Evolutionary conservation across 768 basidiomycete species (phyloP).

Genomic region (Pholiota microspora): DNA sequence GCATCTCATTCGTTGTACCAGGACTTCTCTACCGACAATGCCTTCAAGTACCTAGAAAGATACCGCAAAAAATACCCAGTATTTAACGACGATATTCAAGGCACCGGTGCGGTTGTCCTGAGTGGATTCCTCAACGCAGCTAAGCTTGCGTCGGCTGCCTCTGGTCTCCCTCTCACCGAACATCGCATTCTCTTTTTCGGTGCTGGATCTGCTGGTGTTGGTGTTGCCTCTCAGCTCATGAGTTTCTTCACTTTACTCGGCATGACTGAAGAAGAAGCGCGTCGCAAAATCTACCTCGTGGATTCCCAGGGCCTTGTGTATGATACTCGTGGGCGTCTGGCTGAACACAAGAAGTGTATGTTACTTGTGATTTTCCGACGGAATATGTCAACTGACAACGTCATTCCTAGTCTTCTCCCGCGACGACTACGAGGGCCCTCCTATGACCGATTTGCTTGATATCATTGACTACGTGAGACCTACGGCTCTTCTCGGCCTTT

Average conservation of each 20-base stretch:
- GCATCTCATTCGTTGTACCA: slow-evolving; percentile 23
- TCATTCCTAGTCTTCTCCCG: slow-evolving; percentile 69
- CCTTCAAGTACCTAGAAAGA: slow-evolving; percentile 79
- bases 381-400: slow-evolving; percentile 6
- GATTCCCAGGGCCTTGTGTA: slow-evolving; percentile 89
- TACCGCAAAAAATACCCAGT: slow-evolving; percentile 75
- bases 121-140: slow-evolving; percentile 90
- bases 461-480: slow-evolving; percentile 82
- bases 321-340: slow-evolving; percentile 66
- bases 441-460: slow-evolving; percentile 71
- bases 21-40: slow-evolving; percentile 92
- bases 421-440: slow-evolving; percentile 72
- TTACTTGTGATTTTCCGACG: slow-evolving; percentile 5
- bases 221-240: slow-evolving; percentile 85
- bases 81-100: slow-evolving; percentile 92
- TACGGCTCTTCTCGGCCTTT: slow-evolving; percentile 86
- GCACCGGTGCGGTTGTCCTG: slow-evolving; percentile 89
- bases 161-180: slow-evolving; percentile 61
- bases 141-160: slow-evolving; percentile 66
- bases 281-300: slow-evolving; percentile 73
- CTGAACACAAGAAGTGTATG: slow-evolving; percentile 83
- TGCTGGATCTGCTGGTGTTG: slow-evolving; percentile 89
- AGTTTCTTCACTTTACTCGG: slow-evolving; percentile 88
- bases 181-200: slow-evolving; percentile 93
- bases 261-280: slow-evolving; percentile 73